These are phyloP conservation scores for Actinomucor elegans DNA, from an alignment of 371 early-diverging fungal genomes.

Conservation along the genomic window DNA sequence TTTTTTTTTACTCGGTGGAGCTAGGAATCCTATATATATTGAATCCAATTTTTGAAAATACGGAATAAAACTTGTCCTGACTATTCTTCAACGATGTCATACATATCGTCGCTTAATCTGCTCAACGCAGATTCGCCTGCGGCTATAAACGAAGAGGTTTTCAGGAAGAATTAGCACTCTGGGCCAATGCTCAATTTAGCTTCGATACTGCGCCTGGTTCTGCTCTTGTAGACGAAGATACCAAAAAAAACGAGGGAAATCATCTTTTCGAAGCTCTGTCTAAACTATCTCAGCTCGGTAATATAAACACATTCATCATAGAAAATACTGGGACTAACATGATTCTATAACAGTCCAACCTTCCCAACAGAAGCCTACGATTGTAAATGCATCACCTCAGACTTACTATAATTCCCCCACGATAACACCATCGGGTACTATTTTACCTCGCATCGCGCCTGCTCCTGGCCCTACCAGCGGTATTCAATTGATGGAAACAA, in stretches of 20 bases:
- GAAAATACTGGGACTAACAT: neutral
- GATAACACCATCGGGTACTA: neutral
- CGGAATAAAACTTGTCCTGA: conserved; percentile 3
- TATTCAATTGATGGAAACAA: conserved; percentile 4
- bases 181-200: conserved; percentile 57
- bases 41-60: conserved; percentile 1
- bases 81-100: conserved; percentile 27
- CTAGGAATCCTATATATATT: neutral
- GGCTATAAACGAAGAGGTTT: conserved; percentile 23
- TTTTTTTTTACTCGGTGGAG: conserved; percentile 2
- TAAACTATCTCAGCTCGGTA: conserved; percentile 13
- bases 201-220: conserved; percentile 52
- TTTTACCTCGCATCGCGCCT: conserved; percentile 22
- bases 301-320: neutral
- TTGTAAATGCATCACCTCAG: neutral
- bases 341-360: neutral
- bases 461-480: conserved; percentile 9
- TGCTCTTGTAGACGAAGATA: conserved; percentile 37
- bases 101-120: conserved; percentile 29
- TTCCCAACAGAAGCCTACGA: neutral
- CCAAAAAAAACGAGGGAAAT: conserved; percentile 3
- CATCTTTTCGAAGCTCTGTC: conserved; percentile 5
- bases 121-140: conserved; percentile 20
- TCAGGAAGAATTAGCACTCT: conserved; percentile 32
- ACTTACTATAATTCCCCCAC: neutral